phyloP scores from a whole-genome alignment of 768 basidiomycete species.

The Pisolithus microcarpus region DNA sequence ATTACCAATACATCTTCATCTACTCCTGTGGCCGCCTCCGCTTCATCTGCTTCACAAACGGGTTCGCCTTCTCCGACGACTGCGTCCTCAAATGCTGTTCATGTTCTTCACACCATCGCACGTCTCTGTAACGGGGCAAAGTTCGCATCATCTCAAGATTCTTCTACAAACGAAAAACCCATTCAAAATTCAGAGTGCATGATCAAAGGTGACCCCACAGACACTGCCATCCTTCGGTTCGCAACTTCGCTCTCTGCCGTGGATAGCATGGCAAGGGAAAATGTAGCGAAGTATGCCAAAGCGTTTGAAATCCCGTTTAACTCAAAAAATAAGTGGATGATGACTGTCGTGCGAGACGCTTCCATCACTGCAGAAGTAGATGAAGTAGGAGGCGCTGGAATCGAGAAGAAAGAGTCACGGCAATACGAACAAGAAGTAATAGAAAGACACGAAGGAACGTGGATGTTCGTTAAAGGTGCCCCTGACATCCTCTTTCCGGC shows the following conservation, averaged over 20 bases:
- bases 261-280: background rate
- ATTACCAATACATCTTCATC: too few species aligned
- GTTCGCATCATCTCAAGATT: slow-evolving; percentile 30
- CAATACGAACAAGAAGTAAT: background rate
- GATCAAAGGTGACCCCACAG: slow-evolving; percentile 45
- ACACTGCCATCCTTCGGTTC: slow-evolving; percentile 34
- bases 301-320: slow-evolving; percentile 38
- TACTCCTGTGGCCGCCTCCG: too few species aligned
- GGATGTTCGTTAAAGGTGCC: slow-evolving; percentile 52
- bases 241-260: slow-evolving; percentile 38
- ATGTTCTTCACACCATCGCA: slow-evolving; percentile 32
- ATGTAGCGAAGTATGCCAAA: slow-evolving; percentile 17
- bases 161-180: slow-evolving; percentile 15
- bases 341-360: slow-evolving; percentile 32
- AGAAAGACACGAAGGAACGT: slow-evolving; percentile 2
- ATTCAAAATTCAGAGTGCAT: slow-evolving; percentile 23
- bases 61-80: slow-evolving; percentile 2
- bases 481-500: slow-evolving; percentile 45
- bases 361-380: background rate
- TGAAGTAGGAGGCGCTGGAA: background rate
- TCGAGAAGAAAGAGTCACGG: slow-evolving; percentile 1
- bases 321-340: slow-evolving; percentile 55
- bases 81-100: slow-evolving; percentile 17
- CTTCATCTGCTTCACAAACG: slow-evolving; percentile 5
- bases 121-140: slow-evolving; percentile 55